These are phyloP conservation scores for Ceriops tagal DNA, from an alignment of 345 rosid genomes.

Conservation along the genomic window DNA sequence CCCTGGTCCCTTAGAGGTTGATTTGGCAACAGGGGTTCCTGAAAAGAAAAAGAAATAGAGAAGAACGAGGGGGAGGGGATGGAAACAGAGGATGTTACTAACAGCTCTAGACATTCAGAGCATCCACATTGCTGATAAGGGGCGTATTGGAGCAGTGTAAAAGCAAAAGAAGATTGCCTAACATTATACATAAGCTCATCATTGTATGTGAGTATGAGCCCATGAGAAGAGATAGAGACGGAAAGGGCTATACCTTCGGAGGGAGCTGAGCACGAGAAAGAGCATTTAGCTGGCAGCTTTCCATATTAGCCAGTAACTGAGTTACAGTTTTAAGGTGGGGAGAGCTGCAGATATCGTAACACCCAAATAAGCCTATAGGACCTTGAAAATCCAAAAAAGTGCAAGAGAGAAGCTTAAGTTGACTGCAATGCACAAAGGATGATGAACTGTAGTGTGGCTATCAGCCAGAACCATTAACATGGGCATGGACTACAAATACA, in stretches of 20 bases:
- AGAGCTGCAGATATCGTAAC: conserved; percentile 38
- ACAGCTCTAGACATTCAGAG: neutral
- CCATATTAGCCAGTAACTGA: conserved; percentile 63
- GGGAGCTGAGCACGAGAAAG: conserved; percentile 31
- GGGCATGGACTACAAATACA: neutral
- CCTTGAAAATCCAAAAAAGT: too few species aligned
- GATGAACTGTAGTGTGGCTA: too few species aligned
- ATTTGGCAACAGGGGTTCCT: conserved; percentile 22
- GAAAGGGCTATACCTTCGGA: conserved; percentile 17
- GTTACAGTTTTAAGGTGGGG: conserved; percentile 54
- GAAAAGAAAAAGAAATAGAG: neutral
- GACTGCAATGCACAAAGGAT: neutral
- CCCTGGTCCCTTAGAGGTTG: neutral
- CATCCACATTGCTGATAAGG: neutral
- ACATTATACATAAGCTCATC: neutral
- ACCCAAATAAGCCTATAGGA: conserved; percentile 7
- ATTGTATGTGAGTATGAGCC: too few species aligned
- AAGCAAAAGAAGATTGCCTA: neutral
- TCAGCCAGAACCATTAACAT: too few species aligned
- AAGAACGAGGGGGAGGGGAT: neutral
- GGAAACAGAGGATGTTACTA: conserved; percentile 6
- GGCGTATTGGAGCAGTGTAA: neutral
- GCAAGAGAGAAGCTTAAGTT: neutral
- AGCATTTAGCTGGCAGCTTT: conserved; percentile 49
- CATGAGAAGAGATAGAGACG: neutral